Conservation (phyloP, 2,329 filamentous ascomycete genomes). For the Juglanconis juglandina region DNA sequence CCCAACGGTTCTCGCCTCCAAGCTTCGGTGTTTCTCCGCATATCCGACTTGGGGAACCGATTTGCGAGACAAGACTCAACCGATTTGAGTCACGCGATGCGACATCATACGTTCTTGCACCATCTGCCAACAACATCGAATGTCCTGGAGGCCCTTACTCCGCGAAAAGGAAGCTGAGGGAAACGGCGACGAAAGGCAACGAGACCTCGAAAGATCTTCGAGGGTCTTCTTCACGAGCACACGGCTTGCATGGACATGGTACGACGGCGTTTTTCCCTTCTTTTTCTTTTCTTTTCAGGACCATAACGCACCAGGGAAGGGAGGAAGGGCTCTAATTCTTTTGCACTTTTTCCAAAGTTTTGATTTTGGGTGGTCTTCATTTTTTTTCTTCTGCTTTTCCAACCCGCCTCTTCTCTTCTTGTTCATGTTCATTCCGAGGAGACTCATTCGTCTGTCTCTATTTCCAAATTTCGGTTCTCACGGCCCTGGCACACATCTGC, state of each 20-base stretch:
- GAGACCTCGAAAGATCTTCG: not conserved
- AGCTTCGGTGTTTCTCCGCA: slow-evolving; percentile 4
- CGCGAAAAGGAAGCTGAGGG: not conserved
- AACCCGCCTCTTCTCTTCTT: too few species aligned
- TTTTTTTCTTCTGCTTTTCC: too few species aligned
- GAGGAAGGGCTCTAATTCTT: too few species aligned
- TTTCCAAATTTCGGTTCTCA: too few species aligned
- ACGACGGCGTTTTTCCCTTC: slow-evolving; percentile 8
- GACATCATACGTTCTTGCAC: not conserved
- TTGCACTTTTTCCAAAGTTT: too few species aligned
- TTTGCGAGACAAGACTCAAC: not conserved
- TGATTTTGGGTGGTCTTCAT: too few species aligned
- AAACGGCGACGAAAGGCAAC: not conserved
- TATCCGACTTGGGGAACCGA: not conserved
- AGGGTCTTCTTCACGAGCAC: slow-evolving; percentile 2
- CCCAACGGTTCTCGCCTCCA: not conserved
- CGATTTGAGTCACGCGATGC: not conserved
- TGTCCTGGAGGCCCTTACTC: too few species aligned
- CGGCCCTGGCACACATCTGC: too few species aligned
- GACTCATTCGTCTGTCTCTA: too few species aligned
- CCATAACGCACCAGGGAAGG: too few species aligned
- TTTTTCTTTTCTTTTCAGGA: not conserved
- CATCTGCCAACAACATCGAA: not conserved
- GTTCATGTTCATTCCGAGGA: too few species aligned
- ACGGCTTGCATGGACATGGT: slow-evolving; percentile 14